Conservation (phyloP, 73 alveolate species). For the Chromera velia region DNA sequence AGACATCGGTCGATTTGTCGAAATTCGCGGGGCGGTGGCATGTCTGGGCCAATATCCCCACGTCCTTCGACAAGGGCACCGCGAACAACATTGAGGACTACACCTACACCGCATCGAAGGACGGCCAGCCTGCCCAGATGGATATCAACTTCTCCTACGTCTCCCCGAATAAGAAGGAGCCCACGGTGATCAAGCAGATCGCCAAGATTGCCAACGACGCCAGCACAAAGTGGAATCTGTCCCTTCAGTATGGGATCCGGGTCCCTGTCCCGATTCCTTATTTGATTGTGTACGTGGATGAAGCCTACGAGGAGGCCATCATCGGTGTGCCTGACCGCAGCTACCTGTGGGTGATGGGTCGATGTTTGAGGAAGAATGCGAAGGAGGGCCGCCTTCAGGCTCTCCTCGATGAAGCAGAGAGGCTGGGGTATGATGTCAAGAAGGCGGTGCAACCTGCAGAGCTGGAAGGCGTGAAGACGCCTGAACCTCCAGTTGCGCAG, state of each 20-base stretch:
- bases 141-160: not conserved
- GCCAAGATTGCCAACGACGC: not conserved
- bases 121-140: not conserved
- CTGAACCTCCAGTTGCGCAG: too few species aligned
- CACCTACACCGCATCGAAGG: too few species aligned
- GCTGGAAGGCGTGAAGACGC: too few species aligned
- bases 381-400: too few species aligned
- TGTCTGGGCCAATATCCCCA: conserved; percentile 39
- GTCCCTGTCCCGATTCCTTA: not conserved
- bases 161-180: not conserved
- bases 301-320: conserved; percentile 28
- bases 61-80: conserved; percentile 46
- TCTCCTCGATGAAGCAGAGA: too few species aligned
- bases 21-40: conserved; percentile 33
- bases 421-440: too few species aligned
- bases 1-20: conserved; percentile 20
- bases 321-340: conserved; percentile 45
- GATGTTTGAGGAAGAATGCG: too few species aligned
- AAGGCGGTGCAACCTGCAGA: too few species aligned
- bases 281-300: not conserved
- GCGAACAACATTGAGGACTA: conserved; percentile 21
- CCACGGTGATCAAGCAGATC: not conserved
- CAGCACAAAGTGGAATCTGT: not conserved
- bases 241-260: not conserved
- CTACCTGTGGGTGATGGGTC: conserved; percentile 40